Evolutionary conservation across 1,284 basidiomycete species (phyloP), one percentile per base, ranked within the genome.

Genomic region (Ganoderma multipileum): DNA sequence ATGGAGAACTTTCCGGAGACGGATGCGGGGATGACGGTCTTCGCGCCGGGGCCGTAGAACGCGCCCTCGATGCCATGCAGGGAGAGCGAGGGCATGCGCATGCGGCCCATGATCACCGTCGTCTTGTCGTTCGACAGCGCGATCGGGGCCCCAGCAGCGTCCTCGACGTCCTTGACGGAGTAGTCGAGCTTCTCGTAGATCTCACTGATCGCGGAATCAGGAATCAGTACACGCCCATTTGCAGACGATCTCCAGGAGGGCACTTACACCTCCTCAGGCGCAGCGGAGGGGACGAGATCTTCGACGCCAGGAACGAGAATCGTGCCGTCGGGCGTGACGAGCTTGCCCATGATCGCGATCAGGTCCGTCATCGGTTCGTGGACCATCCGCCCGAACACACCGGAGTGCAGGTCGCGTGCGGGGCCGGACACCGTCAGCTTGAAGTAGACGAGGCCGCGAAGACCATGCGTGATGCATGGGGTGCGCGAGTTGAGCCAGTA

Each of bases 11-110:
- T 98, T 64, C 96, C 97, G 12, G 90, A 85, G 36, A 99, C 95
- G 69, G 91, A 91, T 44, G 95, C 94, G 0, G 85, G 97, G 81
- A 99, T 99, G 78, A 99, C 98, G 0, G 97, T 99, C 89, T 98
- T 98, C 58, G 89, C 91, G 8, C 95, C 95, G 0, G 88, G 86
- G 6, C 92, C 94, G 69, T 91, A 94, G 85, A 99, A 99, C 5
- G 97, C 98, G 66, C 98, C 97, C 81, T 99, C 96, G 76, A 99
- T 97, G 33, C 97, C 98, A 81, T 99, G 97, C 20, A 99, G 83
- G 3, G 95, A 97, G 69, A 99, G 87, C 70, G 91, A 94, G 1
- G 96, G 95, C 81, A 91, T 88, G 61, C 92, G 87, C 94, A 95
- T 95, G 74, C 95, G 90, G 42, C 91, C 94, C 95, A 97, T 98